Conservation (phyloP, 768 basidiomycete species). For the Boletus barrowsii region DNA sequence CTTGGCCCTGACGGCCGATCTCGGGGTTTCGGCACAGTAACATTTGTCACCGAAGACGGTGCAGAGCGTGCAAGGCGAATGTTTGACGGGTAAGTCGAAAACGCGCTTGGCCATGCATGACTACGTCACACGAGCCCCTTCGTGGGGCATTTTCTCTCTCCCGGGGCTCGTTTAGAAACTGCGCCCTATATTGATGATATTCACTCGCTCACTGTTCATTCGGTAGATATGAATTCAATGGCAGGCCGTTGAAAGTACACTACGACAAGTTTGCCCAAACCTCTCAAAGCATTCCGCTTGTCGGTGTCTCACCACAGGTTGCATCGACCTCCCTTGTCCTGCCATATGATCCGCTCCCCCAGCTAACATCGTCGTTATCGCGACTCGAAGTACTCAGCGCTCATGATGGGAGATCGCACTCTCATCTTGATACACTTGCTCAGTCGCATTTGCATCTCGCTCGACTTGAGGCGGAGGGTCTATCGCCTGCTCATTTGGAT, state of each 20-base stretch:
- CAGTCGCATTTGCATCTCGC: slow-evolving; percentile 26
- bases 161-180: background rate
- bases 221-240: slow-evolving; percentile 81
- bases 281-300: slow-evolving; percentile 24
- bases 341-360: slow-evolving; percentile 23
- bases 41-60: slow-evolving; percentile 79
- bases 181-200: background rate
- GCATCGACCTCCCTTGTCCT: slow-evolving; percentile 11
- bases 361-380: slow-evolving; percentile 20
- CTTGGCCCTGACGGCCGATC: slow-evolving; percentile 86
- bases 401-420: slow-evolving; percentile 20
- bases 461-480: slow-evolving; percentile 26
- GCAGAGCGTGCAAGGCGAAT: slow-evolving; percentile 80
- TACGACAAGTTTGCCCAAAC: slow-evolving; percentile 75
- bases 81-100: slow-evolving; percentile 79
- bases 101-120: background rate
- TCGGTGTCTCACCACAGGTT: slow-evolving; percentile 22
- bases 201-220: slow-evolving; percentile 6
- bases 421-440: slow-evolving; percentile 22
- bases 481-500: slow-evolving; percentile 28
- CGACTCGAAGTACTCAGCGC: slow-evolving; percentile 23
- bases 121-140: background rate
- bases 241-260: slow-evolving; percentile 84
- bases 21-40: slow-evolving; percentile 90
- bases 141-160: background rate